Evolutionary conservation across 1,284 basidiomycete genomes (phyloP).

Genomic region (Microbotryum intermedium): DNA sequence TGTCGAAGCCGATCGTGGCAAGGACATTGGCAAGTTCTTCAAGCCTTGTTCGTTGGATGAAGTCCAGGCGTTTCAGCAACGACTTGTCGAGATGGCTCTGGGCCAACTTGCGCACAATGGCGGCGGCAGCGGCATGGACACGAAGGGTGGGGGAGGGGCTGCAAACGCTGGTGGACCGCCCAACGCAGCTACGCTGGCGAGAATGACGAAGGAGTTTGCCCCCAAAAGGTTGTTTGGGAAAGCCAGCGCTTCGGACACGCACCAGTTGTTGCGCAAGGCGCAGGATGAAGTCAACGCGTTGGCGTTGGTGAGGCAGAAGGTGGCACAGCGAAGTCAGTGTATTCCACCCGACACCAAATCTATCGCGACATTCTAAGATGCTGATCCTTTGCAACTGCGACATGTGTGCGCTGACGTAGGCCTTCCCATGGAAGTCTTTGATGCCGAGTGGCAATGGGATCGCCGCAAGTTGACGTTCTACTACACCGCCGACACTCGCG

Average conservation of each 20-base stretch:
- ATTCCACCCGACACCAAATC: not conserved
- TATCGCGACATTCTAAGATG: not conserved
- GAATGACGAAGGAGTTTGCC: conserved; percentile 70
- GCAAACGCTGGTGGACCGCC: conserved; percentile 1
- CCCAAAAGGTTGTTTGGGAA: conserved; percentile 96
- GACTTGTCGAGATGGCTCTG: conserved; percentile 45
- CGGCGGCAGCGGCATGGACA: not conserved
- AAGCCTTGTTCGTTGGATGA: conserved; percentile 80
- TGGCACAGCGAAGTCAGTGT: conserved; percentile 59
- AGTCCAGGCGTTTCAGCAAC: conserved; percentile 78
- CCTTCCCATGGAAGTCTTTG: conserved; percentile 94
- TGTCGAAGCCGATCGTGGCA: conserved; percentile 92
- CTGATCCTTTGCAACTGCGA: too few relatives aligned
- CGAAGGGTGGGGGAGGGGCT: not conserved
- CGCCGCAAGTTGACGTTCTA: conserved; percentile 96
- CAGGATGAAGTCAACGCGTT: conserved; percentile 89
- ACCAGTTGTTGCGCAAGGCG: conserved; percentile 65
- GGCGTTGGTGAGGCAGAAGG: conserved; percentile 81
- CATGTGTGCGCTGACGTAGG: conserved; percentile 37
- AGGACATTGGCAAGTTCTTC: conserved; percentile 38
- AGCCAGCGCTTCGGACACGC: conserved; percentile 72
- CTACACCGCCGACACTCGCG: conserved; percentile 88
- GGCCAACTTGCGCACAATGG: conserved; percentile 22
- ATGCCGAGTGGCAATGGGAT: conserved; percentile 98
- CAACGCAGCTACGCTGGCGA: conserved; percentile 23